phyloP scores from a whole-genome alignment of 2,329 filamentous ascomycete species.

The Colletotrichum plurivorum region DNA sequence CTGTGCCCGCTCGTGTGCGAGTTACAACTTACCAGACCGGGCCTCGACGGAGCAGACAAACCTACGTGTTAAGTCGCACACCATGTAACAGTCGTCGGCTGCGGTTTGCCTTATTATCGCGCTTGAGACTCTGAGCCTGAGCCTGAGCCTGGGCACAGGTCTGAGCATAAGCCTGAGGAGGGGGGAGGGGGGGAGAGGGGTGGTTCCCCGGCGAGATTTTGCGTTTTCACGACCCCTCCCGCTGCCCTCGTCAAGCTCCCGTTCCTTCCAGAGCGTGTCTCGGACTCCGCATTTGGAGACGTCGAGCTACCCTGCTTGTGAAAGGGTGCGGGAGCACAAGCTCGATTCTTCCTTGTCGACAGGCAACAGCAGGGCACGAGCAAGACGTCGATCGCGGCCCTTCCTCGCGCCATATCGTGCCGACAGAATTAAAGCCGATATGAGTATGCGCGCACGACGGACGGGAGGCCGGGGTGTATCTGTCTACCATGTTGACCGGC shows the following conservation, averaged over 20 bases:
- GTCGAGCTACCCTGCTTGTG: conserved; percentile 20
- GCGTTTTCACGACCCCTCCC: conserved; percentile 25
- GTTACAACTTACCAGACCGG: not conserved
- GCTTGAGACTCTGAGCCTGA: not conserved
- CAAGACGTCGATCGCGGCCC: conserved; percentile 3
- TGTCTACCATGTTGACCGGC: too few relatives aligned
- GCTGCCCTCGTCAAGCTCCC: conserved; percentile 27
- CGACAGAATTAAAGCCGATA: not conserved
- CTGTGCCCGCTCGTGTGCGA: conserved; percentile 17
- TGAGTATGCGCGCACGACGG: not conserved
- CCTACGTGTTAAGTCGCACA: conserved; percentile 19
- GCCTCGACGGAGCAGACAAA: conserved; percentile 15
- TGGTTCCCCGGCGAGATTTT: conserved; percentile 22
- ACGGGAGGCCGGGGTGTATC: too few relatives aligned
- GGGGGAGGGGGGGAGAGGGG: too few relatives aligned
- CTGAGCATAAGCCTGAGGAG: too few relatives aligned
- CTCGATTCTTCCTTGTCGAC: conserved; percentile 15
- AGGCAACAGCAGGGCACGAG: conserved; percentile 13
- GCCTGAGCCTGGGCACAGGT: too few relatives aligned
- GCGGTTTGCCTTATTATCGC: conserved; percentile 10
- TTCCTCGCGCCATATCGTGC: conserved; percentile 11
- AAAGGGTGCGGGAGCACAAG: conserved; percentile 17
- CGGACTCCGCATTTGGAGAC: conserved; percentile 38
- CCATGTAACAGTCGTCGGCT: conserved; percentile 29
- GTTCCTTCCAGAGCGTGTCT: conserved; percentile 24